A percentile compares a stretch with the other conserved stretches of the same genome.
Conservation (phyloP, 306 rosid species). For the Adenanthera pavonina region DNA sequence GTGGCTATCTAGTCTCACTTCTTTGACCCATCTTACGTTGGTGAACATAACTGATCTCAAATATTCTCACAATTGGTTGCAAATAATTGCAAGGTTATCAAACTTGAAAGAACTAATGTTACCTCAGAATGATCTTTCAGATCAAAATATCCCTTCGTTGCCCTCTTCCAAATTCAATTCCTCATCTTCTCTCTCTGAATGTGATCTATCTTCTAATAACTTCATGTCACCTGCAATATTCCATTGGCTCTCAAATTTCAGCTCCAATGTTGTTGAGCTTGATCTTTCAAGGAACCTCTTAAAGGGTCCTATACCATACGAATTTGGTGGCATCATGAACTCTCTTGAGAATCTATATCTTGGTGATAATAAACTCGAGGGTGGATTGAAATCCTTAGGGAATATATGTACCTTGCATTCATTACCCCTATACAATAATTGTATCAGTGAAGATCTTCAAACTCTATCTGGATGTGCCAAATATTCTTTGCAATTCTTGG, state of each 20-base stretch:
- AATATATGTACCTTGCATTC: too few relatives aligned
- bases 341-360: too few relatives aligned
- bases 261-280: too few relatives aligned
- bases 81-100: not conserved
- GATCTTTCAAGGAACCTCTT: too few relatives aligned
- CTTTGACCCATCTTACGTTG: not conserved
- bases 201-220: too few relatives aligned
- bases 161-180: not conserved
- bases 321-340: too few relatives aligned
- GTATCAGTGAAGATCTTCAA: not conserved
- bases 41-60: not conserved
- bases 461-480: not conserved
- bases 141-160: not conserved
- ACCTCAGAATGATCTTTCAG: not conserved
- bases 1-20: constrained; percentile 16
- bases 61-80: constrained; percentile 1
- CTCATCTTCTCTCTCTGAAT: too few relatives aligned
- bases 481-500: constrained; percentile 2
- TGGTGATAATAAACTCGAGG: too few relatives aligned
- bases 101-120: not conserved
- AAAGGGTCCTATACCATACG: too few relatives aligned
- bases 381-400: too few relatives aligned
- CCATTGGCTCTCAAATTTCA: too few relatives aligned
- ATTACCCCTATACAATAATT: not conserved
- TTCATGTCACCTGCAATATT: too few relatives aligned